Evolutionary conservation across 257 asterid species (phyloP), one percentile per base, ranked within the genome.

Genomic region (Scutellaria galericulata): DNA sequence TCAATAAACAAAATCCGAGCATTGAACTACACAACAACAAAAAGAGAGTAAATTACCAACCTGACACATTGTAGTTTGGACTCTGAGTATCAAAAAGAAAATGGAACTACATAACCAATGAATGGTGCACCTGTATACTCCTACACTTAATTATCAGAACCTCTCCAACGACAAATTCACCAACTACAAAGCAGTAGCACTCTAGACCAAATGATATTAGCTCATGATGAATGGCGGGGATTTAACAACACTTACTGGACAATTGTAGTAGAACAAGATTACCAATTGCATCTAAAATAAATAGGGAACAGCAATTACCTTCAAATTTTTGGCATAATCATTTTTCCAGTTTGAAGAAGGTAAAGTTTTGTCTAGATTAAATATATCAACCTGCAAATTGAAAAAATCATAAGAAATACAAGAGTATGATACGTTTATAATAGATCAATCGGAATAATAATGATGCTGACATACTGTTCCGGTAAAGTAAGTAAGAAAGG

Each of bases 1-100:
- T 95, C 99, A 75, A 95, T 87, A 80, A 95, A 95, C 81, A 95
- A 82, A 83, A 95, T 89, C 64, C 99, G 96, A 55, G 99, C 97
- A 84, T 83, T 88, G 84, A 92, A 86, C 99, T 95, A 71, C 65
- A 80, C 40, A 66, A 72, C 35, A 80, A 66, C 39, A 71, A 58
- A 55, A 74, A 20, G 66, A 31, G 41, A 78, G 65, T 41, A 27
- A 24, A 39, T 42, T 12, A 72, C 55, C 73, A 68, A 71, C 54
- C 51, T 41, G 62, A 68, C 27, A 45, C 50, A 52, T 15, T 15
- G n/a, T 6, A 24, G 2, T 24, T 24, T 24, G 52, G 44, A 35
- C 48, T 44, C 12, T 44, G 12, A 44, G 12, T 44, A 7, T 22
- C 9, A 66, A 18, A 7, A 70, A 24, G 57, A 18, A 74, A 15